These are phyloP conservation scores for Ophiocordyceps sinensis DNA, from an alignment of 2,329 filamentous ascomycete genomes.

Conservation along the genomic window DNA sequence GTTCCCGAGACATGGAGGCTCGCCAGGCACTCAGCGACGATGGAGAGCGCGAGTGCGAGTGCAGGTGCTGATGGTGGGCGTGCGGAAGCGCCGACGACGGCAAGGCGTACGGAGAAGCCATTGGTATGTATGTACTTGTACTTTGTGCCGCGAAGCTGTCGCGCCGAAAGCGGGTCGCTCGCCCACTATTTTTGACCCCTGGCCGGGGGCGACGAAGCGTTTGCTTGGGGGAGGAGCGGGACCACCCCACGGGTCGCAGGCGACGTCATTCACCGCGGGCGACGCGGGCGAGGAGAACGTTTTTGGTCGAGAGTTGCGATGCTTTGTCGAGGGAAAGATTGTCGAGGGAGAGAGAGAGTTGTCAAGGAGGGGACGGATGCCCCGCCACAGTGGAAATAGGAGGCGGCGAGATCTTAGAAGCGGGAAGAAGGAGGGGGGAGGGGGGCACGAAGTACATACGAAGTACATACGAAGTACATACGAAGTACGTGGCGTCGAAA, in stretches of 20 bases:
- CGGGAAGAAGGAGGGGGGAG: background rate
- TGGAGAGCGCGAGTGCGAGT: constrained; percentile 24
- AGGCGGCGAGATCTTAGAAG: background rate
- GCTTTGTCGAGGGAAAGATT: too few species aligned
- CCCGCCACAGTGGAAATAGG: background rate
- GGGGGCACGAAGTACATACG: too few species aligned
- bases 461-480: too few species aligned
- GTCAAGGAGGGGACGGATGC: background rate
- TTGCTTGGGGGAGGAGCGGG: background rate
- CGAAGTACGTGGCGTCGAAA: background rate
- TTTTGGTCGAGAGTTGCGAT: too few species aligned
- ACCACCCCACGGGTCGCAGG: background rate
- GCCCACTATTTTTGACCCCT: background rate
- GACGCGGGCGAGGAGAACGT: too few species aligned
- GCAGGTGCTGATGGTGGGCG: constrained; percentile 27
- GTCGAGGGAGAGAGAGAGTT: too few species aligned
- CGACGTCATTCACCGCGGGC: too few species aligned
- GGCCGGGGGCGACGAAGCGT: background rate
- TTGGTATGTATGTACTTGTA: constrained; percentile 11
- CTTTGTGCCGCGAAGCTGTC: background rate
- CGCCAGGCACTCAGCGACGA: constrained; percentile 24
- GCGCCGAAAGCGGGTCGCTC: constrained; percentile 1
- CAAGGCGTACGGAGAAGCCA: constrained; percentile 38
- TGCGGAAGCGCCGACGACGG: constrained; percentile 36
- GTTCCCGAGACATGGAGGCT: constrained; percentile 18